phyloP scores from a whole-genome alignment of 345 rosid genomes.

The Mercurialis annua region DNA sequence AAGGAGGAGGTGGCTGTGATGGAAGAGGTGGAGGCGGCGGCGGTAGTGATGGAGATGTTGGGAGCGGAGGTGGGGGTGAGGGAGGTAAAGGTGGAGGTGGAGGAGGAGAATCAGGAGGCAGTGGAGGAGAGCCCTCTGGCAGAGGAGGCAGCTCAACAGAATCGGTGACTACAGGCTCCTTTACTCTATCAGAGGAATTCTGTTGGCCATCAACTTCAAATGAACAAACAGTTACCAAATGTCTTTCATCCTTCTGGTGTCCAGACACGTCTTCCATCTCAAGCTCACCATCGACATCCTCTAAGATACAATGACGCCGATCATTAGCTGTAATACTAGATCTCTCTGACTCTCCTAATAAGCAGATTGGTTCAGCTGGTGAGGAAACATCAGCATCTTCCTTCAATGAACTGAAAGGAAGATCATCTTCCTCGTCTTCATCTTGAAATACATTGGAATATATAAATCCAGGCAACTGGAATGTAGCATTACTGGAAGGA shows the following conservation, averaged over 20 bases:
- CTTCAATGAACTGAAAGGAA: slow-evolving; percentile 39
- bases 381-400: slow-evolving; percentile 36
- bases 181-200: slow-evolving; percentile 28
- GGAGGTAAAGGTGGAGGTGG: slow-evolving; percentile 65
- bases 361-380: slow-evolving; percentile 35
- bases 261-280: slow-evolving; percentile 88
- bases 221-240: slow-evolving; percentile 18
- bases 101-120: slow-evolving; percentile 77
- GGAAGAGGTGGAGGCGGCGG: slow-evolving; percentile 52
- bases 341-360: slow-evolving; percentile 46
- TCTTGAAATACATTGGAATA: slow-evolving; percentile 61
- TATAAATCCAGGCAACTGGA: slow-evolving; percentile 77
- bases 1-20: slow-evolving; percentile 34
- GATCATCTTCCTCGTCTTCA: slow-evolving; percentile 51
- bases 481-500: slow-evolving; percentile 70
- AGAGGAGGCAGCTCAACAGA: slow-evolving; percentile 37
- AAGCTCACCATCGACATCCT: slow-evolving; percentile 80
- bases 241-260: slow-evolving; percentile 53
- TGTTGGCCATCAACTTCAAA: slow-evolving; percentile 37
- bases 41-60: slow-evolving; percentile 37
- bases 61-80: slow-evolving; percentile 59
- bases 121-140: slow-evolving; percentile 60
- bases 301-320: slow-evolving; percentile 65
- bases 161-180: slow-evolving; percentile 32
- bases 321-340: slow-evolving; percentile 44